Base-by-base conservation (phyloP, 2,329 filamentous ascomycete genomes). In the Thermoascus crustaceus region DNA sequence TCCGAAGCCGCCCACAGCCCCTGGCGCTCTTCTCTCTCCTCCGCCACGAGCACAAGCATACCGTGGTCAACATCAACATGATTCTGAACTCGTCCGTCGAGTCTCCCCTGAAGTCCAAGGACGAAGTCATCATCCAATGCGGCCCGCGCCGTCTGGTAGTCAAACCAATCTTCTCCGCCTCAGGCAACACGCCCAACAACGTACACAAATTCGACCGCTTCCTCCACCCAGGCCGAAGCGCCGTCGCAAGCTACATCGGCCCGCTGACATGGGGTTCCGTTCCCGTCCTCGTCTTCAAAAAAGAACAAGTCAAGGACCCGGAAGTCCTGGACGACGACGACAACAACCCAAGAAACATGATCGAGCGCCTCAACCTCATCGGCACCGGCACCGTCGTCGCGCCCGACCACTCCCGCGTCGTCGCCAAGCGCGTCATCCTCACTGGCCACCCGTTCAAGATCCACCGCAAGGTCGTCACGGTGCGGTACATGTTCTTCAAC, bases 401-500 rank as follows among this genome's bases (percentile, higher is more conserved):
- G 0, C 85, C 87, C 57, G 60, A 88, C 63, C 55, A 78, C 57
- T 53, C 64, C 31, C 81, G 91, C 24, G 82, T 98, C 37, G 78
- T 98, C 41, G 88, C 89, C 51, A 98, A 98, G 68, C 82, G 91
- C 34, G 80, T 94, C 49, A 85, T 96, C 45, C 73, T 98, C 38
- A 94, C 91, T 0, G 93, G 91, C 10, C 89, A 98, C 57, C 91
- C 93, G 0, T 95, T 86, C 73, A 94, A 98, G 68, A 98, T 98
- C 60, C 86, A 98, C 76, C 95, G 94, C 75, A 87, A 83, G 63
- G 72, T 98, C 16, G 91, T 98, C 40, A 98, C 93, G 1, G 81
- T 98, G 30, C 82, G 91, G 19, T 98, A 98, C 74, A 98, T 98
- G 93, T 98, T 98, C 74, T 98, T 98, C 78, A 93, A 89, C 69